These are phyloP conservation scores for Podosphaera xanthii DNA, from an alignment of 2,329 filamentous ascomycete genomes.

Conservation along the genomic window DNA sequence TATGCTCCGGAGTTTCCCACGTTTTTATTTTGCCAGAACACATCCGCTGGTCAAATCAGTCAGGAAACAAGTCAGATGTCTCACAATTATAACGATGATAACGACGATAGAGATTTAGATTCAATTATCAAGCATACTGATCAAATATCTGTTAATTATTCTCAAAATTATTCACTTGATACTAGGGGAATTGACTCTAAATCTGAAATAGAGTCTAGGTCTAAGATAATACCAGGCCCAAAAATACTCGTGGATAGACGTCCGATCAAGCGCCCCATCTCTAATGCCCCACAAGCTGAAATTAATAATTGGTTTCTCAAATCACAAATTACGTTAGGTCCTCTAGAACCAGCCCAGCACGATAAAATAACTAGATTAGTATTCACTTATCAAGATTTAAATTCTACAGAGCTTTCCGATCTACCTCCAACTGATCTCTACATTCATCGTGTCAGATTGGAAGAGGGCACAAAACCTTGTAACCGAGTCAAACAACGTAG, in stretches of 20 bases:
- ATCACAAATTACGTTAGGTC: neutral
- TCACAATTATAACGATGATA: too few species aligned
- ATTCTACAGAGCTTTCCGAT: neutral
- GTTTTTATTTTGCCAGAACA: neutral
- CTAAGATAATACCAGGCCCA: neutral
- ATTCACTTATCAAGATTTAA: neutral
- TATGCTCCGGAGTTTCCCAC: neutral
- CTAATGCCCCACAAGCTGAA: neutral
- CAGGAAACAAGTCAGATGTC: neutral
- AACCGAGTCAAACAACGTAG: neutral
- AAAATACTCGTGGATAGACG: neutral
- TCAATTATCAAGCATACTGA: too few species aligned
- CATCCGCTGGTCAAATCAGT: neutral
- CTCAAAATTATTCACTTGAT: too few species aligned
- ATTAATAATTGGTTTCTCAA: neutral
- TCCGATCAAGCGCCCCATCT: neutral
- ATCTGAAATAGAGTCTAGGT: neutral
- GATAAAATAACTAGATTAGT: neutral
- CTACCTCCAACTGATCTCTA: neutral
- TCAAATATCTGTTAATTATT: too few species aligned
- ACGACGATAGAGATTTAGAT: too few species aligned
- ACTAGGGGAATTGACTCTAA: neutral
- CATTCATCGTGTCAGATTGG: neutral
- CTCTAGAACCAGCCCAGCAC: neutral
- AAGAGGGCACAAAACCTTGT: neutral